Conservation (phyloP, 116 monocot species). For the Papilionanthe hybrid region DNA sequence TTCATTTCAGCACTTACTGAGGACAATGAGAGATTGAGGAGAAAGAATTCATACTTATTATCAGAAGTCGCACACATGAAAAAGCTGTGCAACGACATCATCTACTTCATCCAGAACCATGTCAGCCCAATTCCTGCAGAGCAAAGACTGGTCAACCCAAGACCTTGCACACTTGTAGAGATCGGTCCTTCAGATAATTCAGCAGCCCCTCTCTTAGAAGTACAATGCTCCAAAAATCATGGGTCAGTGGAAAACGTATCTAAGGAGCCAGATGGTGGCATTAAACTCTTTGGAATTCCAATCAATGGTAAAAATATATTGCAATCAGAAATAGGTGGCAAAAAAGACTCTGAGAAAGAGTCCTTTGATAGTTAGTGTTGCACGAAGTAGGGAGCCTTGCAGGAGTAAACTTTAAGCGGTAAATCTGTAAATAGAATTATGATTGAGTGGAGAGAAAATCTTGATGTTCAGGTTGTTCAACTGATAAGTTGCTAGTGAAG, state of each 20-base stretch:
- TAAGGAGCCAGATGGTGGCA: neutral
- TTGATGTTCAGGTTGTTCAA: no score
- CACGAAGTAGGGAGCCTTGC: no score
- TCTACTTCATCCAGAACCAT: slow-evolving; percentile 82
- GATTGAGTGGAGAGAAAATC: no score
- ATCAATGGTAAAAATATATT: slow-evolving; percentile 34
- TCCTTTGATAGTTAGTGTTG: no score
- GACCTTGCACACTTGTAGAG: slow-evolving; percentile 27
- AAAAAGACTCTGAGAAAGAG: neutral
- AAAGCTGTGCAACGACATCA: slow-evolving; percentile 89
- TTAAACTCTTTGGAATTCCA: slow-evolving; percentile 44
- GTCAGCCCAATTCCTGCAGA: slow-evolving; percentile 32
- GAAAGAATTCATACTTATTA: slow-evolving; percentile 57
- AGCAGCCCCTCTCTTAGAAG: neutral
- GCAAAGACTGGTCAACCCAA: neutral
- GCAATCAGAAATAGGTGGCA: neutral
- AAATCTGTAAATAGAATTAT: no score
- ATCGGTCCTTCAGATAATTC: slow-evolving; percentile 3
- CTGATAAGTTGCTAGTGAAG: no score
- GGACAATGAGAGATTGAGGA: slow-evolving; percentile 87
- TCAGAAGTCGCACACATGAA: slow-evolving; percentile 86
- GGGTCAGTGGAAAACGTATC: neutral
- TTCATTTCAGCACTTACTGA: slow-evolving; percentile 65
- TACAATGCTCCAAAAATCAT: neutral
- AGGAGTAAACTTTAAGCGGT: no score